Evolutionary conservation across 2,329 filamentous ascomycete species (phyloP), one percentile per base, ranked within the genome.

Genomic region (Claviceps sp.): DNA sequence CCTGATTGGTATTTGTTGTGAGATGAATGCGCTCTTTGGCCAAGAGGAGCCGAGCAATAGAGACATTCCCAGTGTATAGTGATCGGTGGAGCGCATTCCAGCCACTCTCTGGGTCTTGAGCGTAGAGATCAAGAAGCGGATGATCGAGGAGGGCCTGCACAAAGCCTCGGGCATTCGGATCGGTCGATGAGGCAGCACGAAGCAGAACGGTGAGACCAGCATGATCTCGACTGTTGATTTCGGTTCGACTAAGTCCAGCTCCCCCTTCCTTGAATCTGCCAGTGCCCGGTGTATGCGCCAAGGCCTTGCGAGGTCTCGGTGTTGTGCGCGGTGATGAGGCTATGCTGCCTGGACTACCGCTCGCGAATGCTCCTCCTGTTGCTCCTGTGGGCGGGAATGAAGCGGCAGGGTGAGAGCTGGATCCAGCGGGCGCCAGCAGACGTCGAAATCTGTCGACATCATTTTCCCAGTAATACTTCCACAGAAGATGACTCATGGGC

Each of bases 391-490:
- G 70, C 6, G 76, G 71, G 61, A 75, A 79, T 67, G 78, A 80
- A 62, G 76, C 68, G 54, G 73, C 65, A 53, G 71, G 63, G 60
- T 79, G 78, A 56, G 74, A 64, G 64, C 72, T 77, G 66, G 76
- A 77, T 64, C 77, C 75, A 70, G 84, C 77, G 68, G 80, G 81
- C 64, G 83, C 83, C 78, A 98, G 79, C 66, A 94, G 80, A 74
- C 85, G 85, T 73, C 86, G 85, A 79, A 98, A 97, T 66, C 75
- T 82, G 68, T 95, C 90, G 82, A 95, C 86, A 82, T 98, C 89
- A 79, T 96, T 87, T 82, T 96, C 86, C 76, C 94, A 85, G 69
- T 91, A 97, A 68, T 81, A 88, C 79, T 89, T 90, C 91, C 91
- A 96, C 69, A 98, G 82, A 80, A 86, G 80, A 75, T 89, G 85